Evolutionary conservation across 208 protist genomes (phyloP).

Genomic region (Crithidia expoeki): DNA sequence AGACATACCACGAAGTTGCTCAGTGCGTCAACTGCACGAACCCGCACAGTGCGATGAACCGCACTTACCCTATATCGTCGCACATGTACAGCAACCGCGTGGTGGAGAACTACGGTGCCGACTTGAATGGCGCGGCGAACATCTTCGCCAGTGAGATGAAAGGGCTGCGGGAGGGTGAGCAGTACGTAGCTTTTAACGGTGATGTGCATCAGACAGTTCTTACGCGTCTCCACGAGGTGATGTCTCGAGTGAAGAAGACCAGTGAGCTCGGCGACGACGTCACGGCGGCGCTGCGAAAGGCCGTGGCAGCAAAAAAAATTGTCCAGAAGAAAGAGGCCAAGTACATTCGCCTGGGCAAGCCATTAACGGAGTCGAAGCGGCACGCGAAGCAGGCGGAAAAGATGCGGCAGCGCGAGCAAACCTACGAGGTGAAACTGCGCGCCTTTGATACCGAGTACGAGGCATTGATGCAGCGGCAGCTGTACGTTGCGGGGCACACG

Average conservation of each 20-base stretch:
- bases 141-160: constrained; percentile 47
- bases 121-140: constrained; percentile 36
- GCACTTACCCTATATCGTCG: constrained; percentile 2
- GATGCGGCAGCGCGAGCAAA: constrained; percentile 27
- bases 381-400: constrained; percentile 41
- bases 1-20: constrained; percentile 53
- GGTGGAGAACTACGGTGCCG: constrained; percentile 30
- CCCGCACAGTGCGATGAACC: constrained; percentile 13
- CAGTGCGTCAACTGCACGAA: constrained; percentile 50
- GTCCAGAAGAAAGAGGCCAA: constrained; percentile 58
- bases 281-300: constrained; percentile 23
- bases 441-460: constrained; percentile 54
- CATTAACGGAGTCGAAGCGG: constrained; percentile 54
- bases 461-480: constrained; percentile 42
- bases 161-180: constrained; percentile 37
- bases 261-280: constrained; percentile 35
- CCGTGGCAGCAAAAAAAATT: constrained; percentile 21
- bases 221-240: constrained; percentile 37
- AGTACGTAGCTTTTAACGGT: constrained; percentile 39
- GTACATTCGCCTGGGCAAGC: constrained; percentile 40
- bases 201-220: constrained; percentile 35
- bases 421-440: constrained; percentile 31
- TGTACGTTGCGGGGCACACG: constrained; percentile 41
- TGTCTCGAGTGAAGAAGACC: constrained; percentile 30
- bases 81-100: constrained; percentile 19